Evolutionary conservation across 768 basidiomycete species (phyloP), one percentile per base, ranked within the genome.

Genomic region (Chalciporus pseudorubinellus): DNA sequence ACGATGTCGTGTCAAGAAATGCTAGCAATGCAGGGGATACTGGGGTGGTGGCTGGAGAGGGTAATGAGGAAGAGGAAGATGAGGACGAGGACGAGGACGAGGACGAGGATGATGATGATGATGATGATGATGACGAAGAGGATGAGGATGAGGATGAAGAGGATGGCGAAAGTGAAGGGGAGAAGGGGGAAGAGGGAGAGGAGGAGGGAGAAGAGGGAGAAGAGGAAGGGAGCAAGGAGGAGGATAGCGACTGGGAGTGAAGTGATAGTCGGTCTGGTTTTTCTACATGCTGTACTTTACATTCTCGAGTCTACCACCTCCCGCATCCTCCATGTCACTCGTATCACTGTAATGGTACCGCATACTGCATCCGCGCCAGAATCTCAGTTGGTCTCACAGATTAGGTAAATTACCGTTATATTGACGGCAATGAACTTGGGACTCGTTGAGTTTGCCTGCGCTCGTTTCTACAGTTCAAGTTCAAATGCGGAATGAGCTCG

Each of bases 221-320:
- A 9, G 76, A 57, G 50, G 0, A 48, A 49, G 0, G 53, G 21
- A 1, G 50, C 24, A 7, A 46, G 1, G 40, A 34, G 6, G 43
- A 61, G 28, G 68, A 70, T 4, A 70, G 69, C 14, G 85, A 87
- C 56, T 87, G 85, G 85, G 85, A 87, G 61, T 87, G 69, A 70
- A 5, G 12, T 3, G 19, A 6, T 12, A 13, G 7, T 20, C 4
- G 16, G 12, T 29, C 6, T 19, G 16, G 11, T 38, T 11, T 33
- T 26, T 41, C 16, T 50, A 13, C 9, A 18, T 56, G 28, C 21
- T 55, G 72, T 31, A 81, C 38, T 2, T 5, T 34, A 28, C 31
- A 18, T 14, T 19, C 38, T 6, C 31, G 31, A 34, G 16, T 19
- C 40, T 45, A 39, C 43, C n/a, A n/a, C n/a, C n/a, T n/a, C n/a